Evolutionary conservation across 192 early-diverging fungal species (phyloP).

Genomic region (Rhizophagus sp.): DNA sequence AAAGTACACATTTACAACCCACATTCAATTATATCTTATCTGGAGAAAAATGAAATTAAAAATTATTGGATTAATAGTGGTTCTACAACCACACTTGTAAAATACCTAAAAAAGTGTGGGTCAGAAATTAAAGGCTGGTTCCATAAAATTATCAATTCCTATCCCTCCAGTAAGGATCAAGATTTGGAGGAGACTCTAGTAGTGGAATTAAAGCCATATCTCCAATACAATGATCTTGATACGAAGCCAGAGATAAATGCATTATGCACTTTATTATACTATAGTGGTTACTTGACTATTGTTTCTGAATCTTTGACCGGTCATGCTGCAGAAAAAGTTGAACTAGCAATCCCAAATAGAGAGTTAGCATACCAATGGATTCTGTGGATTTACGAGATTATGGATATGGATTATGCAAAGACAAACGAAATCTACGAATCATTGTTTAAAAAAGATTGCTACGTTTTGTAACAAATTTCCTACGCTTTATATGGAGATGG

Average conservation of each 20-base stretch:
- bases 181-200: too few relatives aligned
- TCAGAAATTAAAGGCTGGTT: background rate
- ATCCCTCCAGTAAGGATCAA: background rate
- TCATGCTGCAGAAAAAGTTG: background rate
- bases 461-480: background rate
- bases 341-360: too few relatives aligned
- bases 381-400: too few relatives aligned
- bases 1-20: background rate
- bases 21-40: slow-evolving; percentile 6
- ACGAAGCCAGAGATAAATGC: background rate
- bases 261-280: background rate
- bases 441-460: background rate
- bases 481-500: background rate
- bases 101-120: too few relatives aligned
- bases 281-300: background rate
- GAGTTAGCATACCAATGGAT: too few relatives aligned
- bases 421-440: background rate
- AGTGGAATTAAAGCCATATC: background rate
- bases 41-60: background rate
- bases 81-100: background rate
- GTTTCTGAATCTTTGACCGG: background rate
- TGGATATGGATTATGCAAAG: too few relatives aligned
- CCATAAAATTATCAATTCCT: background rate
- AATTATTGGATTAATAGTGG: slow-evolving; percentile 14
- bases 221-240: background rate